Conservation (phyloP, 768 basidiomycete species). For the Pseudohyphozyma bogoriensis region DNA sequence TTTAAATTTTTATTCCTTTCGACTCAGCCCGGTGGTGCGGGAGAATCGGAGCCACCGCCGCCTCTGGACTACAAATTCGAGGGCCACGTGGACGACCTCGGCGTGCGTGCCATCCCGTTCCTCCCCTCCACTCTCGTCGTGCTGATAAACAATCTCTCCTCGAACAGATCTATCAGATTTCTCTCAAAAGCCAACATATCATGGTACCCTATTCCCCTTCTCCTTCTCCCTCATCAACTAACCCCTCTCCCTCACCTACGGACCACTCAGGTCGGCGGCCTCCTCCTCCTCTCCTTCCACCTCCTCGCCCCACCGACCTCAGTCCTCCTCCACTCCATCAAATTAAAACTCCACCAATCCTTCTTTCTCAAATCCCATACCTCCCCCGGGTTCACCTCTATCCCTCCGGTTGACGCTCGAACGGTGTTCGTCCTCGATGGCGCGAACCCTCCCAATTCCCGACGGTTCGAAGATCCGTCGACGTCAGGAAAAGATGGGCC, state of each 20-base stretch:
- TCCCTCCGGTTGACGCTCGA: slow-evolving; percentile 2
- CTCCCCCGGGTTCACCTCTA: neutral
- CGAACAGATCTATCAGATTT: slow-evolving; percentile 15
- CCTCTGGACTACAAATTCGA: slow-evolving; percentile 24
- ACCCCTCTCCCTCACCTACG: neutral
- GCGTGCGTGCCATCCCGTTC: slow-evolving; percentile 2
- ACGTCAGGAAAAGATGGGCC: no score
- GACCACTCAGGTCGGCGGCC: slow-evolving; percentile 15
- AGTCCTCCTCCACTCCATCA: slow-evolving; percentile 24
- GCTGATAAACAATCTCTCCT: neutral
- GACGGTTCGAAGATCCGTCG: slow-evolving; percentile 26
- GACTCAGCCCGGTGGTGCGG: slow-evolving; percentile 1
- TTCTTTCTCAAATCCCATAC: slow-evolving; percentile 17
- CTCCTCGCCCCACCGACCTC: slow-evolving; percentile 19
- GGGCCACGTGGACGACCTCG: slow-evolving; percentile 17
- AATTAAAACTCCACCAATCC: slow-evolving; percentile 21
- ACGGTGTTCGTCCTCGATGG: slow-evolving; percentile 25
- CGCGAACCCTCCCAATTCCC: slow-evolving; percentile 20
- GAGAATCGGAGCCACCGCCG: slow-evolving; percentile 20
- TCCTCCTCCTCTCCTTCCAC: slow-evolving; percentile 22
- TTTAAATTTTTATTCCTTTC: neutral
- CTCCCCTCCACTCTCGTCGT: no score
- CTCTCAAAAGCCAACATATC: slow-evolving; percentile 15
- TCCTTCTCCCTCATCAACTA: no score
- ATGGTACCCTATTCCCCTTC: no score